Conservation (phyloP, 306 rosid species). For the Lathyrus aphaca region DNA sequence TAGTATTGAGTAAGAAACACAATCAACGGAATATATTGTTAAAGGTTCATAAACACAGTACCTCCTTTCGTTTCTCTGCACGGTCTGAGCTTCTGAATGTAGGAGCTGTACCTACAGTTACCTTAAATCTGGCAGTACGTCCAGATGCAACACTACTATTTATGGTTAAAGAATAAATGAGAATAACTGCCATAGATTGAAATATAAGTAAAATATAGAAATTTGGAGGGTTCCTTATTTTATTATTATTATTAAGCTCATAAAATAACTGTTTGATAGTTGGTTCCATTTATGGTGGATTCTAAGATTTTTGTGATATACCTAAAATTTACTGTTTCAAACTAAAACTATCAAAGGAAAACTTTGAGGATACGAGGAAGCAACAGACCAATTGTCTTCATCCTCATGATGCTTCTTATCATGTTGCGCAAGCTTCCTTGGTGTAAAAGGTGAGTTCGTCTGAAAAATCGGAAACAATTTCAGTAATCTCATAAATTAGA, state of each 20-base stretch:
- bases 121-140: constrained; percentile 68
- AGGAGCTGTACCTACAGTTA: constrained; percentile 90
- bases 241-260: constrained; percentile 16
- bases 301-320: constrained; percentile 16
- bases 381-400: constrained; percentile 78
- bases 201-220: constrained; percentile 20
- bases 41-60: constrained; percentile 42
- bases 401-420: constrained; percentile 76
- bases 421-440: constrained; percentile 52
- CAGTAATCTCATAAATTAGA: constrained; percentile 33
- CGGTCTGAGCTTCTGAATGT: constrained; percentile 62
- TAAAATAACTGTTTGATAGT: neutral
- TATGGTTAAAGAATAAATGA: constrained; percentile 52
- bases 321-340: constrained; percentile 22
- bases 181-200: neutral
- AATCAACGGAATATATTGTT: constrained; percentile 23
- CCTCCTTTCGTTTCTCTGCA: constrained; percentile 94
- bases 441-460: constrained; percentile 73
- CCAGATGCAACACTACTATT: constrained; percentile 65
- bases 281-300: constrained; percentile 13
- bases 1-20: constrained; percentile 14
- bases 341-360: constrained; percentile 38
- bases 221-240: constrained; percentile 24
- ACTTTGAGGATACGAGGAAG: constrained; percentile 91
- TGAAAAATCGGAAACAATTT: constrained; percentile 41